A percentile compares a stretch with the other conserved stretches of the same genome.
Conservation (phyloP, 805 yeast genomes). For the Wickerhamiella bombiphila region DNA sequence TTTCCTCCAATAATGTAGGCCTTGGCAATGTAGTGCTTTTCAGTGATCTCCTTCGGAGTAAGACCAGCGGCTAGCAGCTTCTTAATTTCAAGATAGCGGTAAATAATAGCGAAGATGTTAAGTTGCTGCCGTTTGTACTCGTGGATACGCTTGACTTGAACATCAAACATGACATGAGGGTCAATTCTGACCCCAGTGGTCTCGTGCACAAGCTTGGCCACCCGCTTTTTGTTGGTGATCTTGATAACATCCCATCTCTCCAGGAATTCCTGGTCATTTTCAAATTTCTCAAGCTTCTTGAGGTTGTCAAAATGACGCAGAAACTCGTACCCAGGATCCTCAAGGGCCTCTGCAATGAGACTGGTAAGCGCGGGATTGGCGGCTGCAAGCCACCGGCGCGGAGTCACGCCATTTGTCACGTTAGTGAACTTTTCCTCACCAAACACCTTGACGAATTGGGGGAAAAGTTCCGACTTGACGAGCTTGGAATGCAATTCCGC, state of each 20-base stretch:
- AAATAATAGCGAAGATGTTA: constrained; percentile 78
- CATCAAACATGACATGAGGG: constrained; percentile 64
- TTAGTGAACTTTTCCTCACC: constrained; percentile 77
- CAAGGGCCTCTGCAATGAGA: constrained; percentile 44
- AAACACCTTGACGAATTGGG: constrained; percentile 71
- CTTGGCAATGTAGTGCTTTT: constrained; percentile 51
- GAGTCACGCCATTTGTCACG: constrained; percentile 91
- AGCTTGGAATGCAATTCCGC: constrained; percentile 90
- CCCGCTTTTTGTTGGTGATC: constrained; percentile 47
- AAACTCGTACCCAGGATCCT: constrained; percentile 54
- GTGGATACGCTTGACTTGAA: constrained; percentile 89
- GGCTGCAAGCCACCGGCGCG: constrained; percentile 90
- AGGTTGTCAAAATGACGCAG: constrained; percentile 53
- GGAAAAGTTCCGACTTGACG: constrained; percentile 75
- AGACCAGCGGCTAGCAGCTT: constrained; percentile 25
- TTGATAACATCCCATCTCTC: constrained; percentile 59
- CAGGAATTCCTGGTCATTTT: constrained; percentile 57
- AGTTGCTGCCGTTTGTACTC: constrained; percentile 92
- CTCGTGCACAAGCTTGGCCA: constrained; percentile 53
- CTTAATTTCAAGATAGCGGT: constrained; percentile 68
- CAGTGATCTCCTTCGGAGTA: constrained; percentile 36
- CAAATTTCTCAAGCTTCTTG: constrained; percentile 49
- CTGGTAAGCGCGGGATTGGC: constrained; percentile 71
- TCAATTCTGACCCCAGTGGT: constrained; percentile 43
- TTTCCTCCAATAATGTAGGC: constrained; percentile 85